Percentiles rank a stretch among this genome's conserved stretches.
Conservation (phyloP, 139 green algal genomes). For the Trebouxia sp. region DNA sequence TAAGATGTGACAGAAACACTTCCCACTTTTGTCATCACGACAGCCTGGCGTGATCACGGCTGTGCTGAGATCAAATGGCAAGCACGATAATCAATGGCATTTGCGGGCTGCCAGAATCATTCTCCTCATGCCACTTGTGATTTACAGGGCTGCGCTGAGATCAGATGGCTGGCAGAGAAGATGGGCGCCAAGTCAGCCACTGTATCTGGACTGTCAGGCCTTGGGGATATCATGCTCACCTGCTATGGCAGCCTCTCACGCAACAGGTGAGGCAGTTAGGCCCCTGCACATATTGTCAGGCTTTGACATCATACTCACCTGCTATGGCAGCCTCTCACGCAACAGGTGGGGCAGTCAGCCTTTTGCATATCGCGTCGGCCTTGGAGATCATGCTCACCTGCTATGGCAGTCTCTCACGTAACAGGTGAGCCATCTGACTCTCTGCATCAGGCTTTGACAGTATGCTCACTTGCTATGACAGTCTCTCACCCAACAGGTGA, state of each 20-base stretch:
- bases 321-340: slow-evolving; percentile 92
- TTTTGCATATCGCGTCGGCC: slow-evolving; percentile 64
- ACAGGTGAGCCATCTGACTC: neutral
- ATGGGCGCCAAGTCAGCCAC: slow-evolving; percentile 93
- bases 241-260: slow-evolving; percentile 95
- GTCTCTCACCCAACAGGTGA: neutral
- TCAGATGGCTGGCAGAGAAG: slow-evolving; percentile 92
- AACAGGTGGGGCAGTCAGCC: slow-evolving; percentile 71
- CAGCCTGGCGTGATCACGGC: too few relatives aligned
- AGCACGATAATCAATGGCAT: too few relatives aligned
- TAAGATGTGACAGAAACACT: too few relatives aligned
- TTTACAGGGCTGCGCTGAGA: slow-evolving; percentile 79
- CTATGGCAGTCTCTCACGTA: slow-evolving; percentile 86
- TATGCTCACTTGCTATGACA: too few relatives aligned
- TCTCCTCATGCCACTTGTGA: too few relatives aligned
- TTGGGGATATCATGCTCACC: slow-evolving; percentile 99
- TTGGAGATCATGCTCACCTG: slow-evolving; percentile 99
- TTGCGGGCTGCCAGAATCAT: neutral
- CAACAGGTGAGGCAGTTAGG: slow-evolving; percentile 72
- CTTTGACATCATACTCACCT: slow-evolving; percentile 99
- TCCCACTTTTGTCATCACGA: too few relatives aligned
- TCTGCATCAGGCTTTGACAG: neutral
- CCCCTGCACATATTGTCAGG: slow-evolving; percentile 63
- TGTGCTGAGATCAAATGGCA: too few relatives aligned
- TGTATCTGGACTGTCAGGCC: slow-evolving; percentile 85